A percentile compares a stretch with the other conserved stretches of the same genome.
phyloP scores from a whole-genome alignment of 2,329 filamentous ascomycete genomes.

The Alternaria rosae region DNA sequence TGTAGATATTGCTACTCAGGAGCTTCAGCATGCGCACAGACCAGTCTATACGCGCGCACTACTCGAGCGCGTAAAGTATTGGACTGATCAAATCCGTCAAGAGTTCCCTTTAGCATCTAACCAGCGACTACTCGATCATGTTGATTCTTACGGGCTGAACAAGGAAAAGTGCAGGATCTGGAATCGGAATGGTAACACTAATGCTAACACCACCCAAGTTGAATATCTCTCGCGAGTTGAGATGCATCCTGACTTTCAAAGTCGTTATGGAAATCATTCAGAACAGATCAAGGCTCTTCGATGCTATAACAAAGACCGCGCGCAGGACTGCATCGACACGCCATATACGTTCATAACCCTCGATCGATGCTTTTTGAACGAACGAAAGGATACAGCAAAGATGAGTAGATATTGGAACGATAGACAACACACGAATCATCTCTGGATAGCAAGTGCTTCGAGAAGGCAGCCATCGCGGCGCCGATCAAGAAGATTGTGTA shows the following conservation, averaged over 20 bases:
- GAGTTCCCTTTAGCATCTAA: not conserved
- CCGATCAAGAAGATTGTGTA: conserved; percentile 20
- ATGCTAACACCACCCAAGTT: not conserved
- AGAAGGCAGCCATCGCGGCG: not conserved
- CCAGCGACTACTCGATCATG: not conserved
- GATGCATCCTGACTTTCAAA: conserved; percentile 11
- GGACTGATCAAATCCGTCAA: not conserved
- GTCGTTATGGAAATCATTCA: not conserved
- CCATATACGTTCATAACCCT: conserved; percentile 1
- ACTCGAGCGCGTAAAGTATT: not conserved
- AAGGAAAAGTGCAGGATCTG: not conserved
- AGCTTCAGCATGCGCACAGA: not conserved
- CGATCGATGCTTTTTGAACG: not conserved
- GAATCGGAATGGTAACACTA: not conserved
- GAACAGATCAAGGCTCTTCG: not conserved
- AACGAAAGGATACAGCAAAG: not conserved
- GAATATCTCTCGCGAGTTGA: conserved; percentile 15
- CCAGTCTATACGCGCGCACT: conserved; percentile 7
- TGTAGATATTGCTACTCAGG: not conserved
- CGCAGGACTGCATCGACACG: not conserved
- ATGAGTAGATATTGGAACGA: not conserved
- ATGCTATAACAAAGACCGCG: not conserved
- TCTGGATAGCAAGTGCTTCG: conserved; percentile 1
- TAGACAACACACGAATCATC: not conserved
- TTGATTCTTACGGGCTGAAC: not conserved